Percentiles rank a stretch among this genome's conserved stretches.
Conservation (phyloP, 352 stramenopile genomes). For the Albugo laibachii region DNA sequence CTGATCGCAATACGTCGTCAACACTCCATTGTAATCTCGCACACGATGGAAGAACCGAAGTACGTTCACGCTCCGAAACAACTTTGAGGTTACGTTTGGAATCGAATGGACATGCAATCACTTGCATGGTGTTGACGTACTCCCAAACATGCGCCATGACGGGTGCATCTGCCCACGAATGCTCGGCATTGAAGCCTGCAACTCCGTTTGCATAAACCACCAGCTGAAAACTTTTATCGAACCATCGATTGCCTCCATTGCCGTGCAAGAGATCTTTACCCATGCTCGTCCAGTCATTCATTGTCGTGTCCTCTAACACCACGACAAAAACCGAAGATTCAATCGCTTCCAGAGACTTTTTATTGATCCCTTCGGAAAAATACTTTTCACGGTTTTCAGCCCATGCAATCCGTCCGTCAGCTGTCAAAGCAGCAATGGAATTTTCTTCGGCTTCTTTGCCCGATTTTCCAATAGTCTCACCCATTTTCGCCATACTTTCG, state of each 20-base stretch:
- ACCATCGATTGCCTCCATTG: constrained; percentile 88
- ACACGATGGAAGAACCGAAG: constrained; percentile 24
- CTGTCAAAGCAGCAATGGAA: constrained; percentile 52
- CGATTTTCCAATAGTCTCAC: constrained; percentile 1
- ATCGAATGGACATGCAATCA: constrained; percentile 32
- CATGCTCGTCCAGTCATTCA: constrained; percentile 38
- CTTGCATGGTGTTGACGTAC: constrained; percentile 42
- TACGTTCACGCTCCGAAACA: constrained; percentile 21
- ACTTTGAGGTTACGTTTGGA: constrained; percentile 19
- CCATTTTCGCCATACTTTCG: constrained; percentile 14
- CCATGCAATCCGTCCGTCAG: constrained; percentile 68
- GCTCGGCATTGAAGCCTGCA: constrained; percentile 85
- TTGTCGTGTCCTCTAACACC: constrained; percentile 38
- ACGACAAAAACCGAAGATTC: constrained; percentile 69
- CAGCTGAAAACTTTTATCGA: constrained; percentile 95
- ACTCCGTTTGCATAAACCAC: constrained; percentile 91
- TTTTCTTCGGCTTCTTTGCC: constrained; percentile 21
- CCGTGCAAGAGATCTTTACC: constrained; percentile 68
- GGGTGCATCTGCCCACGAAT: constrained; percentile 82
- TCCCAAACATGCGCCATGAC: constrained; percentile 76
- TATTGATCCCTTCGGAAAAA: constrained; percentile 76
- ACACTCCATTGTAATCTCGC: constrained; percentile 44
- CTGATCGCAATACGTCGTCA: constrained; percentile 21
- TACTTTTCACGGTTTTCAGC: constrained; percentile 76
- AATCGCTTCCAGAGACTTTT: constrained; percentile 53